Conservation (phyloP, 345 rosid genomes). For the Rhizophora mangle region DNA sequence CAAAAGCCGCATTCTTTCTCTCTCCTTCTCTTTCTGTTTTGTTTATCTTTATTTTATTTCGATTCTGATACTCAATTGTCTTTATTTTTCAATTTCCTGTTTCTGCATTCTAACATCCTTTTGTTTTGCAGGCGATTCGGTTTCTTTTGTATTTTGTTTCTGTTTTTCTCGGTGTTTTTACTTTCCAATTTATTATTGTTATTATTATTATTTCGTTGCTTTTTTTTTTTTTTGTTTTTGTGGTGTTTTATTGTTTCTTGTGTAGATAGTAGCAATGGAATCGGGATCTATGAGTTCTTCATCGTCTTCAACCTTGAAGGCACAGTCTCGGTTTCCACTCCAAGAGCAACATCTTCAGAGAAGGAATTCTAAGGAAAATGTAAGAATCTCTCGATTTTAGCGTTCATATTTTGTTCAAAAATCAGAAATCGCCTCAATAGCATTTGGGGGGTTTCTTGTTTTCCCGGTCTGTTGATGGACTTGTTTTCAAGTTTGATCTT, state of each 20-base stretch:
- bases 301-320: not conserved
- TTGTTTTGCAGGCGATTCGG: too few relatives aligned
- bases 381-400: not conserved
- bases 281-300: slow-evolving; percentile 11
- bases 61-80: too few relatives aligned
- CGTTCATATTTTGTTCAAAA: not conserved
- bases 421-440: too few relatives aligned
- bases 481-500: too few relatives aligned
- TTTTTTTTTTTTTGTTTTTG: slow-evolving; percentile 2
- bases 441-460: not conserved
- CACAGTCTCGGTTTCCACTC: slow-evolving; percentile 11
- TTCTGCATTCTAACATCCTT: too few relatives aligned
- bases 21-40: too few relatives aligned
- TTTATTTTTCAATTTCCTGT: too few relatives aligned
- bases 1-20: too few relatives aligned
- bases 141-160: too few relatives aligned
- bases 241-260: not conserved
- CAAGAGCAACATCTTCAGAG: slow-evolving; percentile 13
- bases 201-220: not conserved
- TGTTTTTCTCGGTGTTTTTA: too few relatives aligned
- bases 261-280: not conserved
- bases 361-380: slow-evolving; percentile 18
- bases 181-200: too few relatives aligned
- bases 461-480: not conserved
- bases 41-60: too few relatives aligned